A percentile compares a stretch with the other conserved stretches of the same genome.
Conservation (phyloP, 352 stramenopile genomes). For the Pythium guiyangense region DNA sequence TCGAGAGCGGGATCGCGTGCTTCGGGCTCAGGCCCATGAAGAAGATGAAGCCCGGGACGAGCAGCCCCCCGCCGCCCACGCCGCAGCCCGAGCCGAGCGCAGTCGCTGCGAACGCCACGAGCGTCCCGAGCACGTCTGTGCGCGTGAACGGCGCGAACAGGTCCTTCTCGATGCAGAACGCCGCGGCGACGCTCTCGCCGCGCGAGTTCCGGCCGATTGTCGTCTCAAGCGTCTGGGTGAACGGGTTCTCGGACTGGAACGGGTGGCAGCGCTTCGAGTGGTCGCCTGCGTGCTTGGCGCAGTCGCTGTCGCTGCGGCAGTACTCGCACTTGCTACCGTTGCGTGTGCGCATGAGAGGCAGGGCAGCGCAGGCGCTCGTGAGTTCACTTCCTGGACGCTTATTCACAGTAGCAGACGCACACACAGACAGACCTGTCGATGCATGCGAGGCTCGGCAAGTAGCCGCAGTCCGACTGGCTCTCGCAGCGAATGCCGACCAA, state of each 20-base stretch:
- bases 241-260: constrained; percentile 23
- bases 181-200: constrained; percentile 27
- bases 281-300: constrained; percentile 33
- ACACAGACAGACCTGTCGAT: constrained; percentile 33
- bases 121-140: constrained; percentile 59
- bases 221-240: constrained; percentile 31
- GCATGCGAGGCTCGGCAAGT: constrained; percentile 67
- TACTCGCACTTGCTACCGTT: constrained; percentile 59
- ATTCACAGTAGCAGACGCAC: neutral
- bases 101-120: constrained; percentile 77
- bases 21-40: constrained; percentile 92
- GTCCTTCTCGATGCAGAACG: constrained; percentile 80
- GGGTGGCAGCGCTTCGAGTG: constrained; percentile 57
- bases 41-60: constrained; percentile 97
- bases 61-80: constrained; percentile 92
- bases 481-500: constrained; percentile 41
- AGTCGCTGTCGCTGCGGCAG: constrained; percentile 58
- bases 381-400: too few relatives aligned
- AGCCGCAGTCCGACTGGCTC: constrained; percentile 58
- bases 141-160: constrained; percentile 73
- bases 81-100: constrained; percentile 89
- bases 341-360: neutral
- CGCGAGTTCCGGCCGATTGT: constrained; percentile 26
- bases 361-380: neutral
- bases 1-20: constrained; percentile 95